Evolutionary conservation across 306 rosid genomes (phyloP), one percentile per base, ranked within the genome.

Genomic region (Ormosia emarginata): DNA sequence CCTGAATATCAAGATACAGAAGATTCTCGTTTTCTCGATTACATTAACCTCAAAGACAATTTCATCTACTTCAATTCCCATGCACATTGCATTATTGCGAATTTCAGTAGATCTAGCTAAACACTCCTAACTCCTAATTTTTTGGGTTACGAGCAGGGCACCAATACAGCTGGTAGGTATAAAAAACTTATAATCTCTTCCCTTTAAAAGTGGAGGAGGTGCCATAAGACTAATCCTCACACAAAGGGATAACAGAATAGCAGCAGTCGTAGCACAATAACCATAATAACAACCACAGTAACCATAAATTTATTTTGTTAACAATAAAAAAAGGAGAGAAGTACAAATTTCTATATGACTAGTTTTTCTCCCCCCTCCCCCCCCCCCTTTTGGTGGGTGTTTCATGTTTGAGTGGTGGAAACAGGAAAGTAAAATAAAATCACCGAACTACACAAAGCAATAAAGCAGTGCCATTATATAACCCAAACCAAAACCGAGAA

Each of bases 351-450:
- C 36, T 8, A 29, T 33, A 40, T 15, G 43, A 68, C 57, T 44
- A 52, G 43, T 13, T 72, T 4, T 24, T 39, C 6, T 37, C 8
- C 13, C 6, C 72, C 24, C 36, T 10, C n/a, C 6, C 18, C 8
- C 13, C 6, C 72, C 24, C 36, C 6, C n/a, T 44, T 37, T 59
- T 7, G 44, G 37, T 49, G 53, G 65, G 44, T 33, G 44, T 7
- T 49, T 36, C 41, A 6, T 61, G 58, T 75, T 64, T 14, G 12
- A 10, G 72, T 32, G 63, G 49, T 49, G 67, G 50, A 40, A 59
- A 67, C 61, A 58, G 52, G 65, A 53, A 13, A 52, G 74, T 66
- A 29, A 58, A 72, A 11, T 76, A 44, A 75, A 77, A 52, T 71
- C 66, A 15, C 65, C 71, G 2, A 68, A 68, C 64, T 49, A 49